Percentiles rank a stretch among this genome's conserved stretches.
Conservation (phyloP, 345 rosid genomes). For the Camelina hispida region DNA sequence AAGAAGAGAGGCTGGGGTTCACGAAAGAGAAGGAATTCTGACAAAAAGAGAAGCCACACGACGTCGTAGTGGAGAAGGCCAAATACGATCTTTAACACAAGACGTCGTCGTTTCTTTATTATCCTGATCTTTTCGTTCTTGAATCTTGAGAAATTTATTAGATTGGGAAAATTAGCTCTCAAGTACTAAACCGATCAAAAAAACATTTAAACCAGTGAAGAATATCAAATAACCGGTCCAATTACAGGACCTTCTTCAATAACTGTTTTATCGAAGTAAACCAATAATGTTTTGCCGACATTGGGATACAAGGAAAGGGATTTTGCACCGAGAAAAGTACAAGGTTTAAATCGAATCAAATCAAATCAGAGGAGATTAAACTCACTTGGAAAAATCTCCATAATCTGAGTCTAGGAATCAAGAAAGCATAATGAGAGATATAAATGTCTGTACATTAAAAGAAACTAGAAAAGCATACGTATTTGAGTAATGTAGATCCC, state of each 20-base stretch:
- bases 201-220: not conserved
- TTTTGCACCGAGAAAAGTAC: not conserved
- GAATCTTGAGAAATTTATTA: not conserved
- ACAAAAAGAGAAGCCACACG: not conserved
- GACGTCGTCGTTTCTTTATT: not conserved
- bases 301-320: conserved; percentile 18
- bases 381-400: conserved; percentile 28
- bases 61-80: not conserved
- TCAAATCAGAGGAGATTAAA: conserved; percentile 41
- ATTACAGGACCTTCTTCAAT: not conserved
- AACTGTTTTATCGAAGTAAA: not conserved
- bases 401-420: conserved; percentile 36
- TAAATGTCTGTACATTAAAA: conserved; percentile 39
- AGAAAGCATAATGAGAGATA: conserved; percentile 28
- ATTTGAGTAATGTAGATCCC: conserved; percentile 25
- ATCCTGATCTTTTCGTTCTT: not conserved
- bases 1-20: conserved; percentile 37
- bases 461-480: conserved; percentile 3
- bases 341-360: conserved; percentile 20
- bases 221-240: not conserved
- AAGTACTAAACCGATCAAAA: not conserved
- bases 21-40: conserved; percentile 2
- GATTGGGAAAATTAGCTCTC: not conserved
- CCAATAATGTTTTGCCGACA: not conserved
- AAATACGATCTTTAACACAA: not conserved